Conservation (phyloP, 179 eudicot species). For the Silene coronaria region DNA sequence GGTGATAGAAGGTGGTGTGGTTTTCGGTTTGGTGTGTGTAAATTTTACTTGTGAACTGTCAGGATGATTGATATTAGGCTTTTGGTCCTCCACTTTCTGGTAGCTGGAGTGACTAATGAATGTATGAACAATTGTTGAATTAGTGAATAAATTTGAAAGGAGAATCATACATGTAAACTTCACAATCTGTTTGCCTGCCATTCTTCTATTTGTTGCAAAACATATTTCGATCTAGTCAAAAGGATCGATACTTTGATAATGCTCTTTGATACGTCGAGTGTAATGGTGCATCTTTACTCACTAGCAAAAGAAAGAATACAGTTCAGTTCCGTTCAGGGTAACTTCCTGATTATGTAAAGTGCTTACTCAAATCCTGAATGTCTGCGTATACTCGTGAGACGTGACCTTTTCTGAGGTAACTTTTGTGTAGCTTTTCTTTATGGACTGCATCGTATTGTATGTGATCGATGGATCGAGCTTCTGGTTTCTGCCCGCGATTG, state of each 20-base stretch:
- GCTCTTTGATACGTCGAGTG: background rate
- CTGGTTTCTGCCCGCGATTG: background rate
- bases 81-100: slow-evolving; percentile 12
- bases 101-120: slow-evolving; percentile 20
- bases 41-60: slow-evolving; percentile 18
- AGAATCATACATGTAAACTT: slow-evolving; percentile 22
- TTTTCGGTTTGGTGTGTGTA: slow-evolving; percentile 24
- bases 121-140: slow-evolving; percentile 16
- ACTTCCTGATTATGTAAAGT: background rate
- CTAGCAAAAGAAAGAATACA: background rate
- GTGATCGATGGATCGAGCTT: background rate
- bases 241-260: background rate
- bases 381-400: background rate
- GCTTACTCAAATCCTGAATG: background rate
- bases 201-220: background rate
- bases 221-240: background rate
- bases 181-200: background rate
- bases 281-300: background rate
- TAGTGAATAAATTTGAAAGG: slow-evolving; percentile 29
- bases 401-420: background rate
- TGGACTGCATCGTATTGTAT: background rate
- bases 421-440: background rate
- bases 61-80: slow-evolving; percentile 14
- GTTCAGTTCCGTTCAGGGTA: background rate
- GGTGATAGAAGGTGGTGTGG: slow-evolving; percentile 19